Conservation (phyloP, 768 basidiomycete species). For the Termitomyces heimii region DNA sequence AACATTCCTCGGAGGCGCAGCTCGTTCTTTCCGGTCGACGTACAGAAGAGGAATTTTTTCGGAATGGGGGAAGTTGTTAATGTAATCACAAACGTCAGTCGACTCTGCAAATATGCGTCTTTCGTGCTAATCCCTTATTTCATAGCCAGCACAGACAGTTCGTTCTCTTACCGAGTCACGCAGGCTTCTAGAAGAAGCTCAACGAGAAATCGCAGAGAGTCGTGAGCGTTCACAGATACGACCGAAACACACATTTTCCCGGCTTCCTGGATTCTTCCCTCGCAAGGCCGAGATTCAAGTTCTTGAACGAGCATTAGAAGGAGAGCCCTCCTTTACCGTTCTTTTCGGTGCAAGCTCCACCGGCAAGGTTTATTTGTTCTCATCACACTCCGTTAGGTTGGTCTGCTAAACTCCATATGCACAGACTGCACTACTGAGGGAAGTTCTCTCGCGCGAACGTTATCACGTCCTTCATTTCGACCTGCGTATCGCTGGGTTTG, state of each 20-base stretch:
- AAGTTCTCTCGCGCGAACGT: conserved; percentile 60
- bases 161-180: conserved; percentile 77
- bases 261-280: conserved; percentile 68
- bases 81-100: conserved; percentile 67
- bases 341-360: conserved; percentile 78
- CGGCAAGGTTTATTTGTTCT: conserved; percentile 52
- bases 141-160: conserved; percentile 71
- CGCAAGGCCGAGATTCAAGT: conserved; percentile 61
- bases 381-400: not conserved
- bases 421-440: conserved; percentile 73
- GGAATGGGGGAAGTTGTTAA: conserved; percentile 75
- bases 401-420: not conserved
- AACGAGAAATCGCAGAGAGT: conserved; percentile 66
- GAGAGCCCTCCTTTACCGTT: conserved; percentile 74
- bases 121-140: not conserved
- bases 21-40: conserved; percentile 52
- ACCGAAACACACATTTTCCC: conserved; percentile 72
- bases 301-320: conserved; percentile 59
- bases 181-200: conserved; percentile 70
- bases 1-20: conserved; percentile 64
- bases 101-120: not conserved
- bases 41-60: conserved; percentile 68
- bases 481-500: conserved; percentile 78
- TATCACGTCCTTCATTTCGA: conserved; percentile 85
- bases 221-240: conserved; percentile 61